Conservation (phyloP, 2,329 filamentous ascomycete species). For the Fusarium beomiforme region DNA sequence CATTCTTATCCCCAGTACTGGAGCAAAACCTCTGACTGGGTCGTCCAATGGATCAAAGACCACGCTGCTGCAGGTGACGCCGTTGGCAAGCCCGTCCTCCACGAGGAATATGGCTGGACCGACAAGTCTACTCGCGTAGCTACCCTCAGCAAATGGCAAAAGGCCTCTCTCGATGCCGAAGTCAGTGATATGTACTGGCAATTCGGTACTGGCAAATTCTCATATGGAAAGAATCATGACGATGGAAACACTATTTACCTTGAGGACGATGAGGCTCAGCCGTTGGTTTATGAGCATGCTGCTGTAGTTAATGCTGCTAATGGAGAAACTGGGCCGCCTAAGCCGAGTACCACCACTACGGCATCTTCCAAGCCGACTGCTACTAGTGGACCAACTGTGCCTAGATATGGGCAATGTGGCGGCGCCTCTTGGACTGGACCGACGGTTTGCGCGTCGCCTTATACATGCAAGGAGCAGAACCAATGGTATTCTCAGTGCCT, state of each 20-base stretch:
- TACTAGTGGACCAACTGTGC: conserved; percentile 10
- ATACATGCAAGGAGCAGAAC: conserved; percentile 27
- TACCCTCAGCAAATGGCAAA: conserved; percentile 61
- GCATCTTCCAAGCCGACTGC: conserved; percentile 14
- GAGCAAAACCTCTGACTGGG: conserved; percentile 62
- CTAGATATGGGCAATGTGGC: conserved; percentile 25
- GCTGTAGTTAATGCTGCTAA: conserved; percentile 53
- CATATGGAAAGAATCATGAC: conserved; percentile 63
- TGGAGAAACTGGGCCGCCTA: conserved; percentile 6
- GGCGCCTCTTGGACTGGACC: conserved; percentile 27
- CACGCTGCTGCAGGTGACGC: conserved; percentile 54
- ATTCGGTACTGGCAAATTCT: conserved; percentile 61
- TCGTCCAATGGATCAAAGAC: conserved; percentile 64
- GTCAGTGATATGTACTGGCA: conserved; percentile 67
- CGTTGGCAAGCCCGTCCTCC: conserved; percentile 58
- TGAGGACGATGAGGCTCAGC: conserved; percentile 58
- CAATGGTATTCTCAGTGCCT: conserved; percentile 34
- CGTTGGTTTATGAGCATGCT: conserved; percentile 57
- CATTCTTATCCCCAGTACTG: conserved; percentile 67
- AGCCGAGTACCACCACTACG: background rate
- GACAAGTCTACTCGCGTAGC: conserved; percentile 56
- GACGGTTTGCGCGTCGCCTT: conserved; percentile 8
- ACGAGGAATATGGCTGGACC: conserved; percentile 53
- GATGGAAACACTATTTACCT: conserved; percentile 67
- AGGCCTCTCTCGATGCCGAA: conserved; percentile 56